Percentiles rank a stretch among this genome's conserved stretches.
Evolutionary conservation across 2,329 filamentous ascomycete species (phyloP).

Genomic region (Chlorencoelia australis): DNA sequence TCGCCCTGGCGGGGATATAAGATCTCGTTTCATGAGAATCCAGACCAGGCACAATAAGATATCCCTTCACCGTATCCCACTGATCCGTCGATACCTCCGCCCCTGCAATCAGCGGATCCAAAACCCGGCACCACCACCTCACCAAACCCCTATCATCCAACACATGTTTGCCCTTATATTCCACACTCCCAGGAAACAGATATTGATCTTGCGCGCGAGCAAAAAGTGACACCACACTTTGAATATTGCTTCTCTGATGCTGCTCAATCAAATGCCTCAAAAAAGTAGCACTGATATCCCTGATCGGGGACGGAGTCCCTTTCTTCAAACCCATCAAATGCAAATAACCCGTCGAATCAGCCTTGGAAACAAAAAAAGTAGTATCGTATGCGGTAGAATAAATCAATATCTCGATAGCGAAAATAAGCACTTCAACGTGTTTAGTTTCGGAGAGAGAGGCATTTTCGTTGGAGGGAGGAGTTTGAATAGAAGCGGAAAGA

Average conservation of each 20-base stretch:
- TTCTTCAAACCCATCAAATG: slow-evolving; percentile 53
- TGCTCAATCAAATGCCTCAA: slow-evolving; percentile 63
- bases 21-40: slow-evolving; percentile 71
- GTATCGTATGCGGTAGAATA: slow-evolving; percentile 74
- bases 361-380: slow-evolving; percentile 91
- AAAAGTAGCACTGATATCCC: slow-evolving; percentile 64
- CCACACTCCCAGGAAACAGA: slow-evolving; percentile 82
- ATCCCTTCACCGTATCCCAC: slow-evolving; percentile 54
- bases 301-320: slow-evolving; percentile 61
- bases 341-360: slow-evolving; percentile 88
- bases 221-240: slow-evolving; percentile 78
- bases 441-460: slow-evolving; percentile 13
- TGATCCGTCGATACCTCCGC: slow-evolving; percentile 9
- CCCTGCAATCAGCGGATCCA: slow-evolving; percentile 57
- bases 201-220: slow-evolving; percentile 89
- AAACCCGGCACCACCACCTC: slow-evolving; percentile 88
- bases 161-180: slow-evolving; percentile 80
- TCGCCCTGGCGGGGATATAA: slow-evolving; percentile 53
- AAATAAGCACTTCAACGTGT: slow-evolving; percentile 48
- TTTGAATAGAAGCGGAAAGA: slow-evolving; percentile 44
- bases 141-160: slow-evolving; percentile 83
- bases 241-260: slow-evolving; percentile 52
- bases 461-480: slow-evolving; percentile 13
- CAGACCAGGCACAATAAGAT: slow-evolving; percentile 78
- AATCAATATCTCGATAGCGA: slow-evolving; percentile 79